phyloP scores from a whole-genome alignment of 768 basidiomycete species.

The Hypholoma fasciculare region DNA sequence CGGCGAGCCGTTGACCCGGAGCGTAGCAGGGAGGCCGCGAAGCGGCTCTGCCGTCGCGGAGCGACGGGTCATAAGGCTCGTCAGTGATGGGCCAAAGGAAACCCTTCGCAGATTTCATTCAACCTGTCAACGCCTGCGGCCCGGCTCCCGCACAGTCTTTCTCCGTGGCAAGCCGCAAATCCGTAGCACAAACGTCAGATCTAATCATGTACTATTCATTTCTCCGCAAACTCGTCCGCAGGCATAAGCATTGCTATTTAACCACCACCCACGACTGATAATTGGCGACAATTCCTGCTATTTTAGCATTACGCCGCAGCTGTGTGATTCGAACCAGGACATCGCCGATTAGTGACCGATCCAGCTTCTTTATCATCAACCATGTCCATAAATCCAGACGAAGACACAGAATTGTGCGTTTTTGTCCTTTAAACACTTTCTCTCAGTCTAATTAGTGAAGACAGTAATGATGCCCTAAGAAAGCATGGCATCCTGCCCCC shows the following conservation, averaged over 20 bases:
- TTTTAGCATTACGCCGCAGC: not conserved
- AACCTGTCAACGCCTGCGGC: not conserved
- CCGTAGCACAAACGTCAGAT: not conserved
- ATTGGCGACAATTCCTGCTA: not conserved
- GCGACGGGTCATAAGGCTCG: too few species aligned
- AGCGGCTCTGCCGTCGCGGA: too few species aligned
- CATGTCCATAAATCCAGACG: constrained; percentile 79
- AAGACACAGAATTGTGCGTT: constrained; percentile 95
- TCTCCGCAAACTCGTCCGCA: constrained; percentile 9
- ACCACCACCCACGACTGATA: not conserved
- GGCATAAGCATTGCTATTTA: not conserved
- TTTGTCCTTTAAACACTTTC: not conserved
- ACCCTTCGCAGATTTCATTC: not conserved
- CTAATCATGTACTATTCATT: not conserved
- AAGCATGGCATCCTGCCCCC: constrained; percentile 91
- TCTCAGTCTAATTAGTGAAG: not conserved
- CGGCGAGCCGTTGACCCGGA: too few species aligned
- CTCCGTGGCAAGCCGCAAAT: too few species aligned
- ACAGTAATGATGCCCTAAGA: constrained; percentile 90
- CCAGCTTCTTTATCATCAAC: constrained; percentile 1
- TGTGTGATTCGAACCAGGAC: not conserved
- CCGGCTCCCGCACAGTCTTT: not conserved
- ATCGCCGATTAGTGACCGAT: constrained; percentile 3
- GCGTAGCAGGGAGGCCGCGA: too few species aligned
- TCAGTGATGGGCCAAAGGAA: not conserved